Evolutionary conservation across 306 rosid genomes (phyloP), one percentile per base, ranked within the genome.

Genomic region (Alnus glutinosa): DNA sequence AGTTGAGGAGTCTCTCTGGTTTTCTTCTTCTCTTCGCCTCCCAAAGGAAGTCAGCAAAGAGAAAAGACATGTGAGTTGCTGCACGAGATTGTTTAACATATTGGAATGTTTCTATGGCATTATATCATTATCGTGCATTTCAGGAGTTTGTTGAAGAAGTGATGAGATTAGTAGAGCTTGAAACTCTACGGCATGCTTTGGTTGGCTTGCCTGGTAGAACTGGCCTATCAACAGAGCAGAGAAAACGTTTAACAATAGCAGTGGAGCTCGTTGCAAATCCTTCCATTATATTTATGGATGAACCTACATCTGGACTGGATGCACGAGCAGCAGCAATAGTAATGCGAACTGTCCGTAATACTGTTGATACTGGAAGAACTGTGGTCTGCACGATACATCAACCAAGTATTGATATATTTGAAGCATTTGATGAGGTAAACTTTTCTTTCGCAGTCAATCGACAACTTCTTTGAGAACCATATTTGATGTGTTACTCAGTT

Each of bases 241-340:
- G 98, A 61, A 93, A 93, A 67, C 90, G 98, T 61, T 82, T 93
- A 74, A 93, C 98, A 44, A 92, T 93, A 58, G 95, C 98, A 55
- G 98, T 91, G 78, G 98, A 93, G 86, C 95, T 93, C 32, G 98
- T 93, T 51, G 97, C 98, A 80, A 93, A 93, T 83, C 98, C 98
- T 83, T 93, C 97, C 16, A 93, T 93, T 71, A 91, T 93, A 79
- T 93, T 93, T 47, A 93, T 93, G 98, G 98, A 93, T 74, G 98
- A 93, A 80, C 98, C 97, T 72, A 94, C 98, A 37, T 92, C 98
- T 73, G 98, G 98, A 80, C 93, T 94, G 44, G 98, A 94, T 82
- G 96, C 98, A 39, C 87, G 98, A 50, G 98, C 98, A 42, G 98
- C 98, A 10, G 97, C 98, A 37, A 94, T 92, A 57, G 98, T 94